Evolutionary conservation across 305 asterid species (phyloP).

Genomic region (Petunia hybrid): DNA sequence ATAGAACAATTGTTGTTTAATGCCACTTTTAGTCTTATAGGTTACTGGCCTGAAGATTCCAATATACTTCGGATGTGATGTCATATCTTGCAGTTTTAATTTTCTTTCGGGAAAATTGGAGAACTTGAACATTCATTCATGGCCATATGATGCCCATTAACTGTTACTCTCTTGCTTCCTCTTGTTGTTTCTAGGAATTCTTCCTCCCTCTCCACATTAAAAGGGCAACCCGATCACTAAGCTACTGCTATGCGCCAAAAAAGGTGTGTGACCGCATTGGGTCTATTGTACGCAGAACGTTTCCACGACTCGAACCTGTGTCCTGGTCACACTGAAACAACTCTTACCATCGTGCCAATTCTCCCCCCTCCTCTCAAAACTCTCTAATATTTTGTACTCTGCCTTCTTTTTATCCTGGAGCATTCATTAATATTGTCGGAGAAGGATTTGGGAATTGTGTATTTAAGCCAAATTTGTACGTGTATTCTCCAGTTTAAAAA

Average conservation of each 20-base stretch:
- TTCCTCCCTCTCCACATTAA: neutral
- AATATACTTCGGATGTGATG: neutral
- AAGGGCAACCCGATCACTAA: neutral
- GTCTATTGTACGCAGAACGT: neutral
- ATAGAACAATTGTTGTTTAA: neutral
- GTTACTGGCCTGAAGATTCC: neutral
- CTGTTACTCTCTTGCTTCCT: neutral
- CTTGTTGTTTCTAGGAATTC: neutral
- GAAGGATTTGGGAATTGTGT: neutral
- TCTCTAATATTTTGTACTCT: neutral
- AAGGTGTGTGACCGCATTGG: neutral
- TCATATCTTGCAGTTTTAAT: neutral
- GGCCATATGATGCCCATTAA: neutral
- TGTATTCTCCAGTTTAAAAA: neutral
- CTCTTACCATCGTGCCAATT: neutral
- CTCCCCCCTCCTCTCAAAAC: neutral
- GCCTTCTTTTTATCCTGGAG: neutral
- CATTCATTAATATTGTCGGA: slow-evolving; percentile 2
- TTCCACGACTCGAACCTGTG: neutral
- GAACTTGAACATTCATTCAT: neutral
- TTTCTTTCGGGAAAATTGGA: neutral
- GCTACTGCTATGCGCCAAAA: neutral
- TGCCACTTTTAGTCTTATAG: neutral
- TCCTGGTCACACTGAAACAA: neutral
- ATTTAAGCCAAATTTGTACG: neutral